Evolutionary conservation across 176 grass and related monocot genomes (phyloP).

Genomic region (Musa schizocarpa): DNA sequence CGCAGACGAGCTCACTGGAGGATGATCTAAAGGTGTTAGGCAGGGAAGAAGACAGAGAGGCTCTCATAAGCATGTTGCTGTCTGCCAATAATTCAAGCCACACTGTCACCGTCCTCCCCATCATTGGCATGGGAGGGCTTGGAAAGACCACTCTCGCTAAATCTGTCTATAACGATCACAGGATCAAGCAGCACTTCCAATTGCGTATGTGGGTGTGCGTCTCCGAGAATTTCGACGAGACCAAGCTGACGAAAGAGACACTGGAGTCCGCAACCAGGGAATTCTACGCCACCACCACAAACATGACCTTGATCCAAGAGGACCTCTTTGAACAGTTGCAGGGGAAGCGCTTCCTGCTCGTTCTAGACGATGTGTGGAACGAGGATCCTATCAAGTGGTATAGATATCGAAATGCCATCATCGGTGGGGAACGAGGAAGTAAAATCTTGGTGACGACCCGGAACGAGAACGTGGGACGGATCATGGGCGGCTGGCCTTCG

Average conservation of each 20-base stretch:
- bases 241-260: conserved; percentile 55
- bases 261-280: conserved; percentile 44
- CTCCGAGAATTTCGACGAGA: conserved; percentile 65
- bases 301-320: conserved; percentile 65
- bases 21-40: conserved; percentile 47
- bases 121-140: conserved; percentile 74
- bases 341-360: conserved; percentile 62
- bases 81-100: conserved; percentile 7
- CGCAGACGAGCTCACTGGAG: conserved; percentile 53
- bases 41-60: conserved; percentile 63
- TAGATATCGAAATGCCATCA: conserved; percentile 36
- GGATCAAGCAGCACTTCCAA: conserved; percentile 52
- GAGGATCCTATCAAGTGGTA: conserved; percentile 57
- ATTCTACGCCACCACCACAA: conserved; percentile 28
- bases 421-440: conserved; percentile 38
- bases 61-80: conserved; percentile 39
- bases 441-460: conserved; percentile 59
- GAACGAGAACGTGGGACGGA: conserved; percentile 47
- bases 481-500: conserved; percentile 34
- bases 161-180: conserved; percentile 56
- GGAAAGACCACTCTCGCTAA: conserved; percentile 72
- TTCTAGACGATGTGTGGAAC: conserved; percentile 86
- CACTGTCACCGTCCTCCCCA: conserved; percentile 38
- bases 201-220: conserved; percentile 66
- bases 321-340: conserved; percentile 42